Percentiles rank a stretch among this genome's conserved stretches.
These are phyloP conservation scores for Saturnispora bothae DNA, from an alignment of 805 yeast species.

Conservation along the genomic window DNA sequence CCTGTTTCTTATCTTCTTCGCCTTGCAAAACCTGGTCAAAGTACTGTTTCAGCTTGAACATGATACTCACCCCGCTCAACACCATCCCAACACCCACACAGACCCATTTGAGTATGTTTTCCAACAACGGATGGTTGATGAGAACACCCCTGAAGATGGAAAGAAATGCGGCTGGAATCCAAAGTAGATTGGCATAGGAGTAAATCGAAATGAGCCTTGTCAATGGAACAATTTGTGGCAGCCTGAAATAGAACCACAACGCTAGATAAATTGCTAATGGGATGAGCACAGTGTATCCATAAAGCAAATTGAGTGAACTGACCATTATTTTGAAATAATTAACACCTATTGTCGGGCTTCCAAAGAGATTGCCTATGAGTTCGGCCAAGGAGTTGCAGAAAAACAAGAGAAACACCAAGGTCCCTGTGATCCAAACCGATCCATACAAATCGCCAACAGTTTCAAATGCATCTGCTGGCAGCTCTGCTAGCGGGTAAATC, in stretches of 20 bases:
- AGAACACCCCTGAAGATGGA: slow-evolving; percentile 49
- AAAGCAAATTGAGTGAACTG: slow-evolving; percentile 58
- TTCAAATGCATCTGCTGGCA: slow-evolving; percentile 28
- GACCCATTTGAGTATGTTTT: slow-evolving; percentile 48
- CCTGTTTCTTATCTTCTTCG: slow-evolving; percentile 30
- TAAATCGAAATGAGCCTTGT: slow-evolving; percentile 61
- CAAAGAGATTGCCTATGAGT: slow-evolving; percentile 45
- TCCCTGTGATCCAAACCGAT: slow-evolving; percentile 82
- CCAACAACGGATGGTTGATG: slow-evolving; percentile 33
- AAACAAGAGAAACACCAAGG: slow-evolving; percentile 64
- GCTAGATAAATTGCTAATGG: slow-evolving; percentile 48
- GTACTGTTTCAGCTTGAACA: slow-evolving; percentile 35
- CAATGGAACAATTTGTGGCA: slow-evolving; percentile 36
- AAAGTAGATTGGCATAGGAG: slow-evolving; percentile 74
- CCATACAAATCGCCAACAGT: slow-evolving; percentile 69
- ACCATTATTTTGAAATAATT: slow-evolving; percentile 55
- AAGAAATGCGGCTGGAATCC: slow-evolving; percentile 74
- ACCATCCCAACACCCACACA: slow-evolving; percentile 50
- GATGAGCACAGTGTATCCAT: slow-evolving; percentile 61
- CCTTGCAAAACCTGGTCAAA: slow-evolving; percentile 27
- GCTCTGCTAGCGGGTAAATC: slow-evolving; percentile 40
- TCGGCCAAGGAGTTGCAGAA: slow-evolving; percentile 65
- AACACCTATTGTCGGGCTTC: slow-evolving; percentile 28
- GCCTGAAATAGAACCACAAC: slow-evolving; percentile 44
- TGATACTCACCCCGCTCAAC: slow-evolving; percentile 48